A percentile compares a stretch with the other conserved stretches of the same genome.
phyloP scores from a whole-genome alignment of 2,329 filamentous ascomycete genomes.

The Akanthomyces lecanii region DNA sequence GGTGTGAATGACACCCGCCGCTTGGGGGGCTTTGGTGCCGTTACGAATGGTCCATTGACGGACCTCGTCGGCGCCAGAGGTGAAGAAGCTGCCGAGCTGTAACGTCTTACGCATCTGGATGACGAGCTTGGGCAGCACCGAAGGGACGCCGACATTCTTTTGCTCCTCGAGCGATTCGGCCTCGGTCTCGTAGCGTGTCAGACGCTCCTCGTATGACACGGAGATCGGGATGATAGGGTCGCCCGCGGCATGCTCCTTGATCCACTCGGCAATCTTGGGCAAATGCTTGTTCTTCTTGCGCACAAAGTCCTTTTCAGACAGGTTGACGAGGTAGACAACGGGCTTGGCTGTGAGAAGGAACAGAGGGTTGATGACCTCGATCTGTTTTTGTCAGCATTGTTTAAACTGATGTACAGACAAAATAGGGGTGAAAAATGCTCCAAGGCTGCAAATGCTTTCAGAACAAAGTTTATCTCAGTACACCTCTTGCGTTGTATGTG shows the following conservation, averaged over 20 bases:
- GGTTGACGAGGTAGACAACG: conserved; percentile 93
- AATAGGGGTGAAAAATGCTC: conserved; percentile 9
- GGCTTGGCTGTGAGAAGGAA: conserved; percentile 95
- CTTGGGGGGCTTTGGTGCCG: conserved; percentile 94
- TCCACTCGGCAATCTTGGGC: conserved; percentile 88
- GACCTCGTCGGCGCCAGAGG: conserved; percentile 90
- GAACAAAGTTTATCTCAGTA: conserved; percentile 81
- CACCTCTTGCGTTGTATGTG: conserved; percentile 68
- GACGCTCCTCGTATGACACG: conserved; percentile 85
- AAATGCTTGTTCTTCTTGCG: conserved; percentile 99
- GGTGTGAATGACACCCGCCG: conserved; percentile 94
- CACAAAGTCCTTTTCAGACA: conserved; percentile 95
- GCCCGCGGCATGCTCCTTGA: conserved; percentile 82
- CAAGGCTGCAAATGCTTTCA: conserved; percentile 45
- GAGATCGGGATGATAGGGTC: conserved; percentile 94
- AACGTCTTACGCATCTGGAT: conserved; percentile 88
- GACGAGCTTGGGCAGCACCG: conserved; percentile 86
- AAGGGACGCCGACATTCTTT: conserved; percentile 83
- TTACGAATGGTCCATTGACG: conserved; percentile 97
- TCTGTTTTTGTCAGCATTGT: conserved; percentile 46
- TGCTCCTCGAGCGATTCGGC: conserved; percentile 77
- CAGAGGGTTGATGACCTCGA: conserved; percentile 96
- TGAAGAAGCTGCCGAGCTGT: conserved; percentile 95
- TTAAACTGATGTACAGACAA: too few relatives aligned
- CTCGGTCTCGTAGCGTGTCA: conserved; percentile 75